Evolutionary conservation across 1,139 yeast species (phyloP).

Genomic region (Geotrichum macrosporum): DNA sequence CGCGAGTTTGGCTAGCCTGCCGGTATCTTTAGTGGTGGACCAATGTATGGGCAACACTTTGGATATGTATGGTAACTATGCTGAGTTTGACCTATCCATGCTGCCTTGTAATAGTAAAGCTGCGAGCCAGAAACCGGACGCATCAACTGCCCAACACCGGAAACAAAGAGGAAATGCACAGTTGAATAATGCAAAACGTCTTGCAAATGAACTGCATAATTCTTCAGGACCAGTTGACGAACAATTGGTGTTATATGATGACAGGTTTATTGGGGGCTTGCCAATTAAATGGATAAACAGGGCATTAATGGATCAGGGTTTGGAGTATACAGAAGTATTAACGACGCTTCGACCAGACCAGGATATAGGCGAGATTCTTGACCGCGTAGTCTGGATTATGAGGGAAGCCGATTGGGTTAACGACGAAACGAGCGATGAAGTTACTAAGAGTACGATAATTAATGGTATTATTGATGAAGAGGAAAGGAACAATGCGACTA

Average conservation of each 20-base stretch:
- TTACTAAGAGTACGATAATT: no score
- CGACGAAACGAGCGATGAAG: neutral
- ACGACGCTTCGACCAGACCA: conserved; percentile 2
- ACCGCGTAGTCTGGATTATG: conserved; percentile 2
- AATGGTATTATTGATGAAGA: no score
- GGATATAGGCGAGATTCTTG: conserved; percentile 3
- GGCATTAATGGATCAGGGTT: conserved; percentile 1
- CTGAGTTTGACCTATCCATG: no score
- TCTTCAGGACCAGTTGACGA: neutral
- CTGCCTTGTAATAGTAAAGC: no score
- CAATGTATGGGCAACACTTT: conserved; percentile 5
- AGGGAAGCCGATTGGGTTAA: conserved; percentile 9
- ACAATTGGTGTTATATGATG: neutral
- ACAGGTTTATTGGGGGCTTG: conserved; percentile 6
- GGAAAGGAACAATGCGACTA: neutral
- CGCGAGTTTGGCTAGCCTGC: conserved; percentile 9
- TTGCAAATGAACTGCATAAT: no score
- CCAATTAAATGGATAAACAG: conserved; percentile 5
- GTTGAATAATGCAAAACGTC: no score
- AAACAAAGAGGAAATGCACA: no score
- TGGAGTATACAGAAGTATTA: conserved; percentile 4
- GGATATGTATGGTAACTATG: conserved; percentile 12
- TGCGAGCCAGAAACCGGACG: no score
- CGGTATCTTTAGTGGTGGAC: conserved; percentile 5
- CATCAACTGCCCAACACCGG: no score